Evolutionary conservation across 768 basidiomycete genomes (phyloP).

Genomic region (Hypsizygus marmoreus): DNA sequence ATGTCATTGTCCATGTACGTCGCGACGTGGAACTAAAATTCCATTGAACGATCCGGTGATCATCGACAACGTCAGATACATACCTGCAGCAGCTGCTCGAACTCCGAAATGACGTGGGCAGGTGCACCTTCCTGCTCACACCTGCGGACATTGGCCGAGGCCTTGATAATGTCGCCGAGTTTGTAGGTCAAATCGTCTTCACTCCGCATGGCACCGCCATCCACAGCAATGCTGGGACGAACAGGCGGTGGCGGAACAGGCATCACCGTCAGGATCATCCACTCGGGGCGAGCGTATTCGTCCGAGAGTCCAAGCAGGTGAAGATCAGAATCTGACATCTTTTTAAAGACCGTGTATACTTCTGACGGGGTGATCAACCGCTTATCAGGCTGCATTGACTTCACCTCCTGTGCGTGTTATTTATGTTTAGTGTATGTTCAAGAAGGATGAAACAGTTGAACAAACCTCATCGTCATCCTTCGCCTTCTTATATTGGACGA

Average conservation of each 20-base stretch:
- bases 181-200: constrained; percentile 99
- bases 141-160: constrained; percentile 87
- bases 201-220: constrained; percentile 94
- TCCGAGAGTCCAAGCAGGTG: constrained; percentile 89
- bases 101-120: constrained; percentile 92
- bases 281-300: constrained; percentile 95
- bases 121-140: constrained; percentile 97
- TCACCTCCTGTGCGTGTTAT: constrained; percentile 59
- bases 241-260: constrained; percentile 98
- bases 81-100: constrained; percentile 94
- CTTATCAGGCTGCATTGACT: constrained; percentile 81
- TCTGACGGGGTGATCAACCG: constrained; percentile 82
- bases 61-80: background rate
- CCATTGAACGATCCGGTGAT: constrained; percentile 9
- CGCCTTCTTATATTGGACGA: constrained; percentile 91
- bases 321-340: constrained; percentile 89
- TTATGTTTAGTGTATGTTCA: constrained; percentile 11
- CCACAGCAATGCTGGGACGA: constrained; percentile 95
- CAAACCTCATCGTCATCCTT: constrained; percentile 94
- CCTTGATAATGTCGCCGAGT: constrained; percentile 94
- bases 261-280: constrained; percentile 99
- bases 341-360: constrained; percentile 93
- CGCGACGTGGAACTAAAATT: constrained; percentile 88
- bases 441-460: constrained; percentile 20
- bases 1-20: constrained; percentile 99